Conservation (phyloP, 192 early-diverging fungal species). For the Coemansia sp. region DNA sequence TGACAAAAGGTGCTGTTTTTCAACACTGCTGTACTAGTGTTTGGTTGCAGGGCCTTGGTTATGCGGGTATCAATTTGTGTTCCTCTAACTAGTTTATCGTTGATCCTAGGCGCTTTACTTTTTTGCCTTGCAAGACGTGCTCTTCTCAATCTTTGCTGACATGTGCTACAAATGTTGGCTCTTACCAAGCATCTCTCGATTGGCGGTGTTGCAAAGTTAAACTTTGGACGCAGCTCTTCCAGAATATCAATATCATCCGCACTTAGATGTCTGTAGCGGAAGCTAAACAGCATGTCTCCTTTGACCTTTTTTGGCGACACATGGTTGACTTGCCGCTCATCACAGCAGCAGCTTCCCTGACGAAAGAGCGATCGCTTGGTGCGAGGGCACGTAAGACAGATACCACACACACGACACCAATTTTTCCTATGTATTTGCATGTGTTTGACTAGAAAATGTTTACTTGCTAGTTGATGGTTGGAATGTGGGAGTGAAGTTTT, state of each 20-base stretch:
- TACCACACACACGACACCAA: constrained; percentile 52
- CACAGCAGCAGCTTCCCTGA: constrained; percentile 32
- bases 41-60: neutral
- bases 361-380: constrained; percentile 33
- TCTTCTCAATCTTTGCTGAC: constrained; percentile 47
- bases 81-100: no score
- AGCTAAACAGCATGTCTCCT: constrained; percentile 45
- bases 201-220: constrained; percentile 36
- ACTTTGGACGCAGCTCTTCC: constrained; percentile 29
- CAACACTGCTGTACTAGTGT: neutral
- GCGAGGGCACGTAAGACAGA: constrained; percentile 47
- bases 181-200: constrained; percentile 43
- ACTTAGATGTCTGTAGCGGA: constrained; percentile 52
- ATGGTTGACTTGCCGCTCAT: constrained; percentile 38
- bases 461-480: neutral
- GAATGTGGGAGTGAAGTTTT: no score
- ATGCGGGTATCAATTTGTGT: neutral
- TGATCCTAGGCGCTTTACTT: neutral
- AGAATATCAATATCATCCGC: constrained; percentile 49
- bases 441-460: neutral
- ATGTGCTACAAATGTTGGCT: constrained; percentile 54
- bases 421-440: constrained; percentile 52
- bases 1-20: neutral
- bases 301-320: constrained; percentile 41
- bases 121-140: constrained; percentile 25